A percentile compares a stretch with the other conserved stretches of the same genome.
Conservation (phyloP, 768 basidiomycete genomes). For the Gyrodon lividus region DNA sequence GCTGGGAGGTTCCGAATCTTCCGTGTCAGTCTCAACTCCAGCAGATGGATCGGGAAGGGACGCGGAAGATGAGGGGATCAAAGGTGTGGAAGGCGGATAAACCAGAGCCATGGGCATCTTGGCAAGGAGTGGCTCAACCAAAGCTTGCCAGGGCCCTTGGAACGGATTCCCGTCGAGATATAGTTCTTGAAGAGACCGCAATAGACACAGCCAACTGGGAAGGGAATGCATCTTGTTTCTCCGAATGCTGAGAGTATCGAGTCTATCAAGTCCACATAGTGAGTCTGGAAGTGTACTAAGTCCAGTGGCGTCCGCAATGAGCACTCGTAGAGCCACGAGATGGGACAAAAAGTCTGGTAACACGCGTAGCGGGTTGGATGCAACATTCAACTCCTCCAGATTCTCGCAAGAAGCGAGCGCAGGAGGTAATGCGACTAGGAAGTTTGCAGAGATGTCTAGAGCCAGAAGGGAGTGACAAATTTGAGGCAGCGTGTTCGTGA, state of each 20-base stretch:
- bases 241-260: slow-evolving; percentile 88
- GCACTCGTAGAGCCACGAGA: slow-evolving; percentile 73
- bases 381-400: slow-evolving; percentile 93
- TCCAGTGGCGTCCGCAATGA: slow-evolving; percentile 91
- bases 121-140: slow-evolving; percentile 81
- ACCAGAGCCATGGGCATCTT: slow-evolving; percentile 57
- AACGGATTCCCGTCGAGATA: slow-evolving; percentile 97
- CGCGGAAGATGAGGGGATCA: slow-evolving; percentile 50
- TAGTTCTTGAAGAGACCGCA: slow-evolving; percentile 81
- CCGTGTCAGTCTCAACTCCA: slow-evolving; percentile 48
- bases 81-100: slow-evolving; percentile 67
- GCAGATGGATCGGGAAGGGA: slow-evolving; percentile 46
- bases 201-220: slow-evolving; percentile 92
- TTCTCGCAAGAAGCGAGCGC: slow-evolving; percentile 74
- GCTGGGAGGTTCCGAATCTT: slow-evolving; percentile 55
- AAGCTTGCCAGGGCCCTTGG: slow-evolving; percentile 87
- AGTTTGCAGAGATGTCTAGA: slow-evolving; percentile 90
- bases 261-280: slow-evolving; percentile 67
- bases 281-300: slow-evolving; percentile 74
- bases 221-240: slow-evolving; percentile 85
- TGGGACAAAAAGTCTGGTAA: slow-evolving; percentile 87
- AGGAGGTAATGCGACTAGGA: slow-evolving; percentile 79
- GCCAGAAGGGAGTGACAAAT: slow-evolving; percentile 81
- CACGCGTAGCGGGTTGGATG: slow-evolving; percentile 86
- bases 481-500: slow-evolving; percentile 66